Evolutionary conservation across 306 rosid genomes (phyloP).

Genomic region (Amphicarpaea edgeworthii): DNA sequence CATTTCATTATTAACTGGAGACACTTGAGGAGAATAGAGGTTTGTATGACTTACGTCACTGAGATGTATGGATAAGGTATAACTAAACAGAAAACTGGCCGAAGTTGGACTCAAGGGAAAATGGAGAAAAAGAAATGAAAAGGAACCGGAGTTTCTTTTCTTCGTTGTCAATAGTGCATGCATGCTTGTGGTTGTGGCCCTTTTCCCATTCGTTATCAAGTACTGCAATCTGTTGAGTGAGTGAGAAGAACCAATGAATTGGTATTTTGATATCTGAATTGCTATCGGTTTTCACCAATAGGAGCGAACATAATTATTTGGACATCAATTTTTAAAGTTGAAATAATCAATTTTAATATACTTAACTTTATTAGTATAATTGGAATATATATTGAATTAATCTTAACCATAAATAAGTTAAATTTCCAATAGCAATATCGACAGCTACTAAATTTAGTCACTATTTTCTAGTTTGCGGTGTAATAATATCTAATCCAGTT

Average conservation of each 20-base stretch:
- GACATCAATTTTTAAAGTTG: neutral
- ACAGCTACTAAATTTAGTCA: neutral
- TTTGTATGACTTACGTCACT: neutral
- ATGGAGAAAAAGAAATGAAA: neutral
- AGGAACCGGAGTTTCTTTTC: neutral
- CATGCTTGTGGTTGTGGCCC: neutral
- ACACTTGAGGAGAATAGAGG: neutral
- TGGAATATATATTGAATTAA: neutral
- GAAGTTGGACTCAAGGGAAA: too few relatives aligned
- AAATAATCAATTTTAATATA: neutral
- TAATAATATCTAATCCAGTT: neutral
- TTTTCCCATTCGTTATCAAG: neutral
- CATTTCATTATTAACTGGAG: neutral
- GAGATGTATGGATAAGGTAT: constrained; percentile 13
- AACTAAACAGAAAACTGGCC: neutral
- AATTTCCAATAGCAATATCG: neutral
- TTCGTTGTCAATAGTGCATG: constrained; percentile 5
- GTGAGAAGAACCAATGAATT: neutral
- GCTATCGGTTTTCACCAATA: neutral
- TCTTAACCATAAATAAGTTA: neutral
- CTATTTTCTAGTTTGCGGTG: neutral
- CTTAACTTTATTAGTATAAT: neutral
- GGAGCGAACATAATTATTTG: neutral
- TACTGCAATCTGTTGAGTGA: neutral
- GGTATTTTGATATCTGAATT: constrained; percentile 8